Evolutionary conservation across 805 yeast species (phyloP), one percentile per base, ranked within the genome.

Genomic region (Saccharomycopsis fodiens): DNA sequence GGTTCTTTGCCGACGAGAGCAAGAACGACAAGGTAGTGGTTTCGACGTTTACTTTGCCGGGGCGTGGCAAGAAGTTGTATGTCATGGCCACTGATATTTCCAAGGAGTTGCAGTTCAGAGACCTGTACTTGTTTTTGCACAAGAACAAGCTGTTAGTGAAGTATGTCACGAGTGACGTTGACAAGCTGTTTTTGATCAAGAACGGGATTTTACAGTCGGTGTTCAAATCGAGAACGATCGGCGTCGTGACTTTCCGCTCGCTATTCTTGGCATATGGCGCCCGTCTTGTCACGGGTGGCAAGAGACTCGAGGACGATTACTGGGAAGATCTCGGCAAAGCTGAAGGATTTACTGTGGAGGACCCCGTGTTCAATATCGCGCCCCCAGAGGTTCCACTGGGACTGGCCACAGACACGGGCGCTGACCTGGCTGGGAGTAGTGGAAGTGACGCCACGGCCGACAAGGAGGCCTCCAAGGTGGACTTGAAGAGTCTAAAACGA

Each of bases 211-310:
- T 51, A 8, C 50, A 35, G 13, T 21, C 46, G 10, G 45, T 45
- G 16, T 51, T 51, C 29, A 48, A 48, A 25, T 51, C 54, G 6
- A 35, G 54, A 35, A 30, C 50, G 6, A 51, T 47, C 23, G 52
- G 54, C 3, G 54, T 51, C 15, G 64, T 69, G 6, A 64, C 74
- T 10, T 72, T 74, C 2, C 64, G 68, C 38, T 65, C 72, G 1
- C 64, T 73, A 38, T 77, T 58, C 52, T 60, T 75, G 43, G 63
- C 62, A 39, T 76, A 73, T 57, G 82, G 82, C 30, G 74, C 80
- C 1, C 59, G 74, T 19, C 56, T 72, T 2, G 56, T 77, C 17
- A 59, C 59, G 1, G 56, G 60, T n/a, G 82, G 82, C 4, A 58
- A 60, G 31, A 64, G 81, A 47, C 63, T 76, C 3, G 50, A 57